phyloP scores from a whole-genome alignment of 148 eudicot genomes.

The Chenopodium suecicum region DNA sequence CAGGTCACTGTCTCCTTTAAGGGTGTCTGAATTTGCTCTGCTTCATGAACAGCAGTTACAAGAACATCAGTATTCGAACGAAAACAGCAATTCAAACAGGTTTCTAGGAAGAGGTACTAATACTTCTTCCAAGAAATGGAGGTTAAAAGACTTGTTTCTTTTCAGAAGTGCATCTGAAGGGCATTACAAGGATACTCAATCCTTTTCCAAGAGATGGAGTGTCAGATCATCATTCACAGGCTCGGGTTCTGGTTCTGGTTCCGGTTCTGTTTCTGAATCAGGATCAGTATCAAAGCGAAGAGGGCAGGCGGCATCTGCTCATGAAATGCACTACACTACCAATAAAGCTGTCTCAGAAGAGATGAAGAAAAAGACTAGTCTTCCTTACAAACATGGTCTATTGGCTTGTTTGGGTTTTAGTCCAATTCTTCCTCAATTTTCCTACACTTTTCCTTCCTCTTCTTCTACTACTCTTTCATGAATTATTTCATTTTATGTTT shows the following conservation, averaged over 20 bases:
- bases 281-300: conserved; percentile 38
- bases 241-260: background rate
- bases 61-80: background rate
- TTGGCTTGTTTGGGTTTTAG: conserved; percentile 65
- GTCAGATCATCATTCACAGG: conserved; percentile 39
- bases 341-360: conserved; percentile 69
- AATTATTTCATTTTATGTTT: background rate
- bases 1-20: conserved; percentile 38
- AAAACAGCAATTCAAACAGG: background rate
- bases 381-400: conserved; percentile 68
- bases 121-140: conserved; percentile 44
- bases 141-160: conserved; percentile 56
- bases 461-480: background rate
- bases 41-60: conserved; percentile 19
- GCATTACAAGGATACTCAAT: conserved; percentile 21
- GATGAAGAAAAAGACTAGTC: conserved; percentile 65
- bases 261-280: background rate
- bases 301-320: conserved; percentile 49
- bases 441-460: conserved; percentile 29
- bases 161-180: conserved; percentile 85
- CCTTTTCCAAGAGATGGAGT: conserved; percentile 27
- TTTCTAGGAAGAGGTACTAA: background rate
- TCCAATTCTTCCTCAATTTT: conserved; percentile 39
- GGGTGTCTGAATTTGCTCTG: conserved; percentile 41
- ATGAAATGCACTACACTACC: conserved; percentile 62